phyloP scores from a whole-genome alignment of 352 stramenopile species.

The Phytophthora ohioensis region DNA sequence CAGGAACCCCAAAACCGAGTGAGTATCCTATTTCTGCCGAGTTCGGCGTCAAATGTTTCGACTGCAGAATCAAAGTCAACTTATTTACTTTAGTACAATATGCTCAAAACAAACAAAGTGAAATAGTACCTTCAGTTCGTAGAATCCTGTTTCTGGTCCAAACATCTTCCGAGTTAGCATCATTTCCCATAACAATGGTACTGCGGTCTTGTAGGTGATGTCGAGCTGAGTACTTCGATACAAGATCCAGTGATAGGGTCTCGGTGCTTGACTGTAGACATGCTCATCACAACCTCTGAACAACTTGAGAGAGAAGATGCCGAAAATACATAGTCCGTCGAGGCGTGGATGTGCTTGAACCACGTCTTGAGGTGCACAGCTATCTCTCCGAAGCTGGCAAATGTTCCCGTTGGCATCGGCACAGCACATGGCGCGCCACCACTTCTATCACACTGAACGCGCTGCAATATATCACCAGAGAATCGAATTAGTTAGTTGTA shows the following conservation, averaged over 20 bases:
- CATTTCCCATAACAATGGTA: background rate
- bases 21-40: background rate
- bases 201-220: background rate
- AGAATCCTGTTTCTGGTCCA: background rate
- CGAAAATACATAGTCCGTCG: background rate
- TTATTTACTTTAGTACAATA: background rate
- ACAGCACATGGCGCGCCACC: background rate
- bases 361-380: background rate
- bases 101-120: background rate
- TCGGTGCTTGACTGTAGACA: background rate
- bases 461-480: background rate
- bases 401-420: background rate
- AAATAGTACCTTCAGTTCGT: background rate
- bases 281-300: background rate
- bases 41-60: background rate
- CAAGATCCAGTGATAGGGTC: background rate
- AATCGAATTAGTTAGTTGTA: background rate
- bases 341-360: background rate
- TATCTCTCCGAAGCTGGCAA: background rate
- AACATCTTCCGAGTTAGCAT: background rate
- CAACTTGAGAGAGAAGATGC: background rate
- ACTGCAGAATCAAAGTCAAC: background rate
- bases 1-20: background rate
- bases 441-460: background rate
- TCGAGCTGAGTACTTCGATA: background rate